These are phyloP conservation scores for Kernera saxatilis DNA, from an alignment of 345 rosid genomes.

Conservation along the genomic window DNA sequence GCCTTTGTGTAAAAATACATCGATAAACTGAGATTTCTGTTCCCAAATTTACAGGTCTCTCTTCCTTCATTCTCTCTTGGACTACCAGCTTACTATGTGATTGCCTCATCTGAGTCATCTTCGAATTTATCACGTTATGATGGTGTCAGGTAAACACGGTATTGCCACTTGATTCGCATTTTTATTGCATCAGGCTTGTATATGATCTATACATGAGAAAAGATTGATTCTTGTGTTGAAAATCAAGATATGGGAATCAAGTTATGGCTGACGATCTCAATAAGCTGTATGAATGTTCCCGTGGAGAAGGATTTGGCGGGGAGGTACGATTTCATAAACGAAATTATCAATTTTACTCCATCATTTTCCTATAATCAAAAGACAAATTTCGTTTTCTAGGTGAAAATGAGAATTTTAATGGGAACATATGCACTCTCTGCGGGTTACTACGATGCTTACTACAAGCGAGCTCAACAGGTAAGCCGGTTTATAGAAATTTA, in stretches of 20 bases:
- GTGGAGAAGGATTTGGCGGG: slow-evolving; percentile 80
- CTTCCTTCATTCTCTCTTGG: slow-evolving; percentile 86
- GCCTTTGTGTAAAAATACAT: neutral
- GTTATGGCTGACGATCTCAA: slow-evolving; percentile 65
- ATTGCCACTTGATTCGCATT: neutral
- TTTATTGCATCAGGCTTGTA: neutral
- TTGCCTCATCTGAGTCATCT: slow-evolving; percentile 89
- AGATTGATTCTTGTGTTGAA: neutral
- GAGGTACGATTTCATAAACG: slow-evolving; percentile 44
- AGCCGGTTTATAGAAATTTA: neutral
- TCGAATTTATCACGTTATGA: slow-evolving; percentile 88
- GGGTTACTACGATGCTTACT: slow-evolving; percentile 92
- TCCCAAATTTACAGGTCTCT: slow-evolving; percentile 48
- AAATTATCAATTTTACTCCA: neutral
- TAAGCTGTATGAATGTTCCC: slow-evolving; percentile 66
- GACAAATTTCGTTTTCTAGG: slow-evolving; percentile 33
- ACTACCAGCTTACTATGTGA: slow-evolving; percentile 82
- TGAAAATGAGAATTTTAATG: slow-evolving; percentile 93
- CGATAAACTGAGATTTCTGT: neutral
- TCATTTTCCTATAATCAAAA: neutral
- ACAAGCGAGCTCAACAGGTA: slow-evolving; percentile 95
- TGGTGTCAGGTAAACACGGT: slow-evolving; percentile 61
- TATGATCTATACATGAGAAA: neutral
- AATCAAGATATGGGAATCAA: slow-evolving; percentile 74
- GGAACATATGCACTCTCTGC: slow-evolving; percentile 95